phyloP scores from a whole-genome alignment of 2,329 filamentous ascomycete genomes.

The Berkeleyomyces basicola region DNA sequence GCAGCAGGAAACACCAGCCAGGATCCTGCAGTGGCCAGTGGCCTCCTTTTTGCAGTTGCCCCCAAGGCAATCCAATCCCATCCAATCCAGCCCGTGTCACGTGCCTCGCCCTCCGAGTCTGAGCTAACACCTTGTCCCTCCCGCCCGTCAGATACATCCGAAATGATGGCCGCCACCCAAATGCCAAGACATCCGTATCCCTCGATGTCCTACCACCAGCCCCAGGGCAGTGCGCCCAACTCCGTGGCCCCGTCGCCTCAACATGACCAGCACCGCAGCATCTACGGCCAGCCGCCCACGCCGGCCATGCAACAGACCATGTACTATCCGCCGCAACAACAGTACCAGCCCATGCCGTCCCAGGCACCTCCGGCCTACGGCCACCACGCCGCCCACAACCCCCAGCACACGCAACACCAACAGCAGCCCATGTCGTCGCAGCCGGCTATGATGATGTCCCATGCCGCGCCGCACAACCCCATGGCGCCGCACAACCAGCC shows the following conservation, averaged over 20 bases:
- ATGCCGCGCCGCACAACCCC: slow-evolving; percentile 38
- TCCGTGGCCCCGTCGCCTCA: slow-evolving; percentile 79
- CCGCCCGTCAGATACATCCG: slow-evolving; percentile 33
- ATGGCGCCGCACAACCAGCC: slow-evolving; percentile 36
- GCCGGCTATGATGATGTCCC: slow-evolving; percentile 50
- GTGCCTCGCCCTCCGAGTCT: neutral
- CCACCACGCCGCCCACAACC: slow-evolving; percentile 36
- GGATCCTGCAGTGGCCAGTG: neutral
- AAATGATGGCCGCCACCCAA: slow-evolving; percentile 49
- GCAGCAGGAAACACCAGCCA: neutral
- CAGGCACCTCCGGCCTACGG: slow-evolving; percentile 47
- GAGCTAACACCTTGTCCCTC: neutral
- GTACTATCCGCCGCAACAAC: slow-evolving; percentile 51
- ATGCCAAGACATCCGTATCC: slow-evolving; percentile 70
- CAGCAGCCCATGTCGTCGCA: slow-evolving; percentile 46
- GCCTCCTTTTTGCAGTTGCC: neutral
- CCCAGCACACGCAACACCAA: slow-evolving; percentile 37
- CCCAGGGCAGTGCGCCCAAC: slow-evolving; percentile 85
- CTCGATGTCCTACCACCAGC: slow-evolving; percentile 80
- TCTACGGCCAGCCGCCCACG: slow-evolving; percentile 66
- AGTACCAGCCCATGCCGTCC: slow-evolving; percentile 49
- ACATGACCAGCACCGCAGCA: slow-evolving; percentile 75
- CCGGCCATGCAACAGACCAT: slow-evolving; percentile 68
- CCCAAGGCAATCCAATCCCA: neutral
- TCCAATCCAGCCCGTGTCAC: neutral